A percentile compares a stretch with the other conserved stretches of the same genome.
These are phyloP conservation scores for Boeremia exigua DNA, from an alignment of 2,329 filamentous ascomycete genomes.

Conservation along the genomic window DNA sequence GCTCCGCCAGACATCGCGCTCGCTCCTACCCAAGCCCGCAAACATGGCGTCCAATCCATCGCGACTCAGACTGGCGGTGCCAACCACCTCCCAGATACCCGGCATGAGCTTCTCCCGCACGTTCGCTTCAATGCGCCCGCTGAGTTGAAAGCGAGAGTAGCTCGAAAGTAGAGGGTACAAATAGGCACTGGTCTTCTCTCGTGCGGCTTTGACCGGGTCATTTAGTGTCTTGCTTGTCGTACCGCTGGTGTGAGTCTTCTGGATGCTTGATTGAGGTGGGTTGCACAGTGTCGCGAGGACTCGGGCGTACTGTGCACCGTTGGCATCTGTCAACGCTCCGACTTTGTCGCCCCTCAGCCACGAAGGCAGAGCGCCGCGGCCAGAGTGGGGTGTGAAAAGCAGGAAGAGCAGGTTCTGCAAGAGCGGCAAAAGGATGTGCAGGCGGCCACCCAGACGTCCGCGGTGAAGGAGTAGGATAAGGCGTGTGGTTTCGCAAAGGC, in stretches of 20 bases:
- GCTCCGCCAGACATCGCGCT: slow-evolving; percentile 46
- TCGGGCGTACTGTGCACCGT: slow-evolving; percentile 59
- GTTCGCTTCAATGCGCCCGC: slow-evolving; percentile 55
- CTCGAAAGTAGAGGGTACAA: slow-evolving; percentile 64
- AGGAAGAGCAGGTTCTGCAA: slow-evolving; percentile 62
- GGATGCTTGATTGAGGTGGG: slow-evolving; percentile 64
- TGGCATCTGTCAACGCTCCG: slow-evolving; percentile 46
- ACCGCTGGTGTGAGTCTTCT: slow-evolving; percentile 47
- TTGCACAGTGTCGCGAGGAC: slow-evolving; percentile 67
- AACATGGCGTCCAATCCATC: slow-evolving; percentile 47
- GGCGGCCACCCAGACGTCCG: slow-evolving; percentile 64
- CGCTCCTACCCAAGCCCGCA: slow-evolving; percentile 41
- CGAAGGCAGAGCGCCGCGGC: slow-evolving; percentile 35
- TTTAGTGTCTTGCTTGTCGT: slow-evolving; percentile 53
- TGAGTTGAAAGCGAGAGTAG: slow-evolving; percentile 62
- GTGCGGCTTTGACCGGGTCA: slow-evolving; percentile 65
- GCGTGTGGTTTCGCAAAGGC: slow-evolving; percentile 61
- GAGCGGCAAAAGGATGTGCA: slow-evolving; percentile 63
- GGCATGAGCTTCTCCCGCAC: slow-evolving; percentile 66
- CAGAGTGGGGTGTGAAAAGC: slow-evolving; percentile 58
- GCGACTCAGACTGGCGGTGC: slow-evolving; percentile 39
- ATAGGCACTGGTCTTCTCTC: slow-evolving; percentile 63
- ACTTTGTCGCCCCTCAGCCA: slow-evolving; percentile 36
- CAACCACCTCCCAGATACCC: slow-evolving; percentile 51
- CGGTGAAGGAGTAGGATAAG: slow-evolving; percentile 64